phyloP scores from a whole-genome alignment of 768 basidiomycete genomes.

The Rhizopogon salebrosus region DNA sequence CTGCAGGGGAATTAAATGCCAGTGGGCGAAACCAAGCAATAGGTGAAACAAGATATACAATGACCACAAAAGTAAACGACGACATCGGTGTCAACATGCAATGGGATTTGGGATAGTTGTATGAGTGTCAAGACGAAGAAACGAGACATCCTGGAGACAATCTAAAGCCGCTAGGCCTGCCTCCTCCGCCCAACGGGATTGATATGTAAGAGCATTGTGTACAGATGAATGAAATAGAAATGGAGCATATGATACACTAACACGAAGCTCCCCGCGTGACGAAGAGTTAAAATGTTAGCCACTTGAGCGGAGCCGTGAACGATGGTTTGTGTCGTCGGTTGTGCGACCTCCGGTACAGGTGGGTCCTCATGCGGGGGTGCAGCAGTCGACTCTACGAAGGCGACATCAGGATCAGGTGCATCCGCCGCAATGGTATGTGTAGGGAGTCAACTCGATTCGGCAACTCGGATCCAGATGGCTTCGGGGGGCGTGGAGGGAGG shows the following conservation, averaged over 20 bases:
- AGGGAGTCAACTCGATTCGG: conserved; percentile 28
- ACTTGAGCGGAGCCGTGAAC: conserved; percentile 19
- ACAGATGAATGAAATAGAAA: conserved; percentile 40
- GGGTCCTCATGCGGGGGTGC: conserved; percentile 15
- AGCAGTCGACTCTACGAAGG: conserved; percentile 23
- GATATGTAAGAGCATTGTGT: conserved; percentile 35
- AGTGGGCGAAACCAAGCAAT: conserved; percentile 13
- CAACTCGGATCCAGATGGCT: conserved; percentile 23
- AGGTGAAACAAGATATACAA: conserved; percentile 23
- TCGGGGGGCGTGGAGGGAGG: conserved; percentile 26
- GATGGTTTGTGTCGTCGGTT: conserved; percentile 12
- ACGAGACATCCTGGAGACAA: conserved; percentile 1
- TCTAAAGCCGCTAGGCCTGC: conserved; percentile 19
- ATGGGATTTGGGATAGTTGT: conserved; percentile 3
- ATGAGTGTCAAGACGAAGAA: conserved; percentile 6
- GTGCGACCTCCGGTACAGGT: conserved; percentile 16
- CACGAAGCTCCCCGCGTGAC: conserved; percentile 30
- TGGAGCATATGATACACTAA: conserved; percentile 37
- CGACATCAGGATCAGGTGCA: conserved; percentile 9
- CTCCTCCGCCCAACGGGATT: conserved; percentile 23
- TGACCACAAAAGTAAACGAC: conserved; percentile 15
- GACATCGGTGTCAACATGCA: conserved; percentile 28
- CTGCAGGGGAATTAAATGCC: conserved; percentile 25
- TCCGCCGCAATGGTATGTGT: conserved; percentile 12
- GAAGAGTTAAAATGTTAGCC: conserved; percentile 20